These are phyloP conservation scores for Peniophora sp. DNA, from an alignment of 1,284 basidiomycete genomes.

Conservation along the genomic window DNA sequence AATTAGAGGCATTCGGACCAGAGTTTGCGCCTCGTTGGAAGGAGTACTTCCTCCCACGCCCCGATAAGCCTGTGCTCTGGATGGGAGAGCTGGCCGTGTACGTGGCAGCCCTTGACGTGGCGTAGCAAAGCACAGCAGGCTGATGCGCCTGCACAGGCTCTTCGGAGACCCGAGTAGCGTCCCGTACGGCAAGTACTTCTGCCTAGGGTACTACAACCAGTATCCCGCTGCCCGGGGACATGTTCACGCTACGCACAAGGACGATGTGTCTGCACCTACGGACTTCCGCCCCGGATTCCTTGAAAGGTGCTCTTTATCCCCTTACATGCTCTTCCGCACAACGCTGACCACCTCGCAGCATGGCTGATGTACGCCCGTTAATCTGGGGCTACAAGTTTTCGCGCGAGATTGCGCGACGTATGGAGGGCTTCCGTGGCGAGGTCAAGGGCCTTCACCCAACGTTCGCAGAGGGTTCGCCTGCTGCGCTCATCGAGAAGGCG, in stretches of 20 bases:
- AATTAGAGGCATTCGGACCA: conserved; percentile 35
- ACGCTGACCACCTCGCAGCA: conserved; percentile 19
- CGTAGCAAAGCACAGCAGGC: not conserved
- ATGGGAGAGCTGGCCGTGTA: conserved; percentile 22
- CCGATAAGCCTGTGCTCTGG: conserved; percentile 41
- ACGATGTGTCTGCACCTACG: conserved; percentile 24
- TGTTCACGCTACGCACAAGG: conserved; percentile 33
- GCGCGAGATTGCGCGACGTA: conserved; percentile 51
- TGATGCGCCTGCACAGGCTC: conserved; percentile 15
- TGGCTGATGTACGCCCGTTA: conserved; percentile 43
- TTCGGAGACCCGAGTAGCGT: conserved; percentile 18
- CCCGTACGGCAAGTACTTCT: conserved; percentile 24
- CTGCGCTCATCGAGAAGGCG: conserved; percentile 23
- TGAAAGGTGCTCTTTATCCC: conserved; percentile 9
- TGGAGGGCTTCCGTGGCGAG: conserved; percentile 51
- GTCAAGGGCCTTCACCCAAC: conserved; percentile 33
- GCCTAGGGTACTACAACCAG: conserved; percentile 19
- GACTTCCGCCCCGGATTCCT: conserved; percentile 29
- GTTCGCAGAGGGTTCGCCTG: conserved; percentile 39
- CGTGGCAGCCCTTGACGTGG: conserved; percentile 15
- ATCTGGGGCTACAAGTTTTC: conserved; percentile 50
- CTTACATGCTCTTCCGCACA: not conserved
- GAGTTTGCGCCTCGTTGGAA: conserved; percentile 36
- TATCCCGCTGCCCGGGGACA: conserved; percentile 33
- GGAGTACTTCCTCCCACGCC: conserved; percentile 30